Evolutionary conservation across 176 grass and related monocot species (phyloP).

Genomic region (Cymbopogon citratus): DNA sequence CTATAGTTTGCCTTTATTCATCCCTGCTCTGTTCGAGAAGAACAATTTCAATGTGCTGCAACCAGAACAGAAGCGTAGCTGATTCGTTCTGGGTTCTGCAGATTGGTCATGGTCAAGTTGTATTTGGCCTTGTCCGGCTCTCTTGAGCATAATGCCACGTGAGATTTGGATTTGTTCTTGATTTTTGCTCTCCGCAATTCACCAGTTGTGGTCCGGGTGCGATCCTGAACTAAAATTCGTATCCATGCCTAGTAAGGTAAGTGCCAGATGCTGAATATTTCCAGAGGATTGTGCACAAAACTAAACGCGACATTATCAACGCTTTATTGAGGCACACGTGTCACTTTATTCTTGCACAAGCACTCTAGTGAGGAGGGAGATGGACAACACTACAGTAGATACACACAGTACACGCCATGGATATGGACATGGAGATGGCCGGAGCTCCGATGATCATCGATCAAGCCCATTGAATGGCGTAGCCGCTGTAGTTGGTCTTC

Average conservation of each 20-base stretch:
- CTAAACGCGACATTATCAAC: too few species aligned
- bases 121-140: not conserved
- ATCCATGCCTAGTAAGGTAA: not conserved
- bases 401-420: not conserved
- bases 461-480: not conserved
- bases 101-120: not conserved
- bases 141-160: not conserved
- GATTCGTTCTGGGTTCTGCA: not conserved
- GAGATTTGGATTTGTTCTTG: not conserved
- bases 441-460: not conserved
- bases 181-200: not conserved
- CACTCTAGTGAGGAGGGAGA: too few species aligned
- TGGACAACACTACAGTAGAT: not conserved
- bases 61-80: not conserved
- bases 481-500: conserved; percentile 3
- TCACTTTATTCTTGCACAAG: too few species aligned
- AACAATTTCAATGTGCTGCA: not conserved
- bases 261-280: not conserved
- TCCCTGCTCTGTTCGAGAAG: not conserved
- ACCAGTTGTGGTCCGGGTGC: not conserved
- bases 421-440: too few species aligned
- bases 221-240: not conserved
- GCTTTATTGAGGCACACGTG: not conserved
- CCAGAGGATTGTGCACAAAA: not conserved
- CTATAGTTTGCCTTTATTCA: not conserved